Base-by-base conservation (phyloP, 148 eudicot species). In the Cornus controversa region DNA sequence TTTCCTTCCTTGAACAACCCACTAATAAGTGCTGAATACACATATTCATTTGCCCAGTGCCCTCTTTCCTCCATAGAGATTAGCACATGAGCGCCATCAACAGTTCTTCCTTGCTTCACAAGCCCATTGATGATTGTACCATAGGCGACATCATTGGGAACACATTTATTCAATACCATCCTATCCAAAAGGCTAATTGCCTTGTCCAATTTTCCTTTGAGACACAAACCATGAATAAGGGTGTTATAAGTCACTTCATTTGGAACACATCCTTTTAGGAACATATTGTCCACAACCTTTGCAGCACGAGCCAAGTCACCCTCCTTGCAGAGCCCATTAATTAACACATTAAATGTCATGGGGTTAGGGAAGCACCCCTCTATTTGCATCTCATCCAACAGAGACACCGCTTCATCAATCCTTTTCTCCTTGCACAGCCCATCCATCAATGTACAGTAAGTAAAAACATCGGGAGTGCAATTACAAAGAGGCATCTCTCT, bases 351-450 rank as follows among this genome's bases (percentile, higher is more conserved):
- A 82, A 90, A 95, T 0, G 92, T 85, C 37, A 82, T 86, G 0
- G 87, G 77, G 80, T 31, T 87, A 1, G 99, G 97, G 81, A 75
- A 82, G 72, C 96, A 29, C 34, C 97, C 99, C 81, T 95, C 97
- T 66, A 90, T 76, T 74, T 91, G 99, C 99, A 95, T 95, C 86
- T 95, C 99, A 86, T 95, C 99, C 82, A 95, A 85, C 85, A 95
- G 80, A 4, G 85, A 80, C 57, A 93, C 91, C 0, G 94, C 97
- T 75, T 95, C 97, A 54, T 95, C 93, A 68, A 91, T 89, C 66
- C 97, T 89, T 69, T 70, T 82, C 62, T 83, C 87, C 81, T 90
- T 93, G 69, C 97, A 93, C 86, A 95, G 86, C 62, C 99, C 99
- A 88, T 90, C 91, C 96, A 95, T 95, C 85, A 95, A 70, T 5